These are phyloP conservation scores for Margaritispora aquatica DNA, from an alignment of 495 filamentous ascomycete species.

Conservation along the genomic window DNA sequence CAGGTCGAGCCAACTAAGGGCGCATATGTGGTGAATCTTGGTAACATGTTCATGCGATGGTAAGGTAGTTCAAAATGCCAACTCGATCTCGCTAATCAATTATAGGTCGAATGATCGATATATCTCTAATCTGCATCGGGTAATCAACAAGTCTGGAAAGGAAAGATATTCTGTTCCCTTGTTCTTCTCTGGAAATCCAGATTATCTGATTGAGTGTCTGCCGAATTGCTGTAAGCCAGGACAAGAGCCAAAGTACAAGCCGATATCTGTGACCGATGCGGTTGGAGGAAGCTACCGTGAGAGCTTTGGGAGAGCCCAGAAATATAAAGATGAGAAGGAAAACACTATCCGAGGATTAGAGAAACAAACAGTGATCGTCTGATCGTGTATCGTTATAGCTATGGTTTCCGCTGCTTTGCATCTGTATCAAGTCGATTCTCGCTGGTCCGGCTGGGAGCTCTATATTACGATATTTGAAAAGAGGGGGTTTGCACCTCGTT, in stretches of 20 bases:
- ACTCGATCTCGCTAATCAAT: background rate
- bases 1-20: background rate
- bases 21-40: slow-evolving; percentile 1
- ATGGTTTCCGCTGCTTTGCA: no score
- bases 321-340: background rate
- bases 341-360: no score
- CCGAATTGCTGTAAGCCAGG: background rate
- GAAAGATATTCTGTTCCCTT: slow-evolving; percentile 37
- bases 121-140: slow-evolving; percentile 35
- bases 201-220: background rate
- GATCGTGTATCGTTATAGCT: no score
- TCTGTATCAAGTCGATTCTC: no score
- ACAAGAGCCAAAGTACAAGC: slow-evolving; percentile 16
- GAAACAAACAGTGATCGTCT: no score
- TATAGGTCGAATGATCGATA: slow-evolving; percentile 29
- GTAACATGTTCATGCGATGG: slow-evolving; percentile 1
- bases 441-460: no score
- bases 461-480: no score
- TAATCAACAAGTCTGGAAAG: slow-evolving; percentile 32
- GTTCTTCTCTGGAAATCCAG: slow-evolving; percentile 26
- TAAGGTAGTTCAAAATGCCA: background rate
- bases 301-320: background rate
- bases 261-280: background rate
- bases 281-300: background rate
- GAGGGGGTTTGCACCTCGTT: no score